Percentiles rank a stretch among this genome's conserved stretches.
phyloP scores from a whole-genome alignment of 2,329 filamentous ascomycete species.

The Lachnellula hyalina region DNA sequence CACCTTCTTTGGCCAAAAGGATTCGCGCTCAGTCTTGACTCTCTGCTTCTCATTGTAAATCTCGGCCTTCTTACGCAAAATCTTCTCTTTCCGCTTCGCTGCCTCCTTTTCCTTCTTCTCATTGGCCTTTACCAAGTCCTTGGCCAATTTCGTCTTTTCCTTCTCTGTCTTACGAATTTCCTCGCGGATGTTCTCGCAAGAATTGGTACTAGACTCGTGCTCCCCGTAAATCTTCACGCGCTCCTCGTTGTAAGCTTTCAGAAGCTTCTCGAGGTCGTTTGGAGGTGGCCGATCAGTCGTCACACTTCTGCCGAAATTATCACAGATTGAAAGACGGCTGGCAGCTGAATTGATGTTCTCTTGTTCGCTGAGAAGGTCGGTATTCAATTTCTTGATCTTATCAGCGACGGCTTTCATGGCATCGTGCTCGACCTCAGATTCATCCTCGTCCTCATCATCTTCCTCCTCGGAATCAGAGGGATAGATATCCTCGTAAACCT shows the following conservation, averaged over 20 bases:
- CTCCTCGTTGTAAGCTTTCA: conserved; percentile 24
- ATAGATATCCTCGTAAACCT: conserved; percentile 37
- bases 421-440: conserved; percentile 28
- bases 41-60: conserved; percentile 39
- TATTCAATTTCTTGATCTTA: conserved; percentile 22
- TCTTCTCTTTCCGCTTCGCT: conserved; percentile 33
- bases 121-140: conserved; percentile 27
- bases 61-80: conserved; percentile 35
- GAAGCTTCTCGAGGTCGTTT: conserved; percentile 20
- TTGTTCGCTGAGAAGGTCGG: conserved; percentile 22
- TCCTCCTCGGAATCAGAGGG: conserved; percentile 32
- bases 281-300: conserved; percentile 14
- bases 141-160: conserved; percentile 29
- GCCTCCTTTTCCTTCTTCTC: conserved; percentile 35
- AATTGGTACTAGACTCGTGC: conserved; percentile 31
- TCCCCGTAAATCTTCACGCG: conserved; percentile 35
- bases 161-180: conserved; percentile 31
- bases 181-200: conserved; percentile 32
- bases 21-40: conserved; percentile 38
- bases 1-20: conserved; percentile 46
- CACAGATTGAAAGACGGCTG: conserved; percentile 23
- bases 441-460: conserved; percentile 24
- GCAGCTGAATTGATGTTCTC: conserved; percentile 29
- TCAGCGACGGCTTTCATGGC: conserved; percentile 18
- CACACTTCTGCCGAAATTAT: conserved; percentile 24